A percentile compares a stretch with the other conserved stretches of the same genome.
phyloP scores from a whole-genome alignment of 345 rosid genomes.

The Salix udensis region DNA sequence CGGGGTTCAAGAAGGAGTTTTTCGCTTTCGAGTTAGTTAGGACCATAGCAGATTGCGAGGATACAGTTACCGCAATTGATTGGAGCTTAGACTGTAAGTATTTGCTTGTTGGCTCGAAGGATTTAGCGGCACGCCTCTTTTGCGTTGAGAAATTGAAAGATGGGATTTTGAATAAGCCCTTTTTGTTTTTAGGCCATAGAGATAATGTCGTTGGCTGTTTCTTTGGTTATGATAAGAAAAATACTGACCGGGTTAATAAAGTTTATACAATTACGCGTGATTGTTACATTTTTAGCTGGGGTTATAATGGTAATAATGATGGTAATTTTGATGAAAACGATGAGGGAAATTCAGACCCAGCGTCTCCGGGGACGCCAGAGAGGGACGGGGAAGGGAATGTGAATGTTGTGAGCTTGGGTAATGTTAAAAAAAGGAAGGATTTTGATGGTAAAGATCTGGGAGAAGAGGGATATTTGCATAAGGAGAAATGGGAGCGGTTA shows the following conservation, averaged over 20 bases:
- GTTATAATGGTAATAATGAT: constrained; percentile 31
- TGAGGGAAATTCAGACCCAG: constrained; percentile 40
- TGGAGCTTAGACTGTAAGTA: constrained; percentile 81
- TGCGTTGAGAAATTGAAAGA: constrained; percentile 50
- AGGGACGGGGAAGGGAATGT: constrained; percentile 34
- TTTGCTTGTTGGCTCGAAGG: constrained; percentile 82
- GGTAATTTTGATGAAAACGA: constrained; percentile 24
- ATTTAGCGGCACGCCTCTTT: constrained; percentile 73
- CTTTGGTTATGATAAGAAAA: constrained; percentile 70
- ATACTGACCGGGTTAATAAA: constrained; percentile 40
- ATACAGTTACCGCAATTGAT: constrained; percentile 53
- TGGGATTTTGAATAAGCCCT: constrained; percentile 62
- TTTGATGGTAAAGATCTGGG: constrained; percentile 45
- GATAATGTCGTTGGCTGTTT: constrained; percentile 83
- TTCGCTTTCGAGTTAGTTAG: constrained; percentile 70
- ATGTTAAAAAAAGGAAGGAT: constrained; percentile 54
- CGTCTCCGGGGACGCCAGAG: constrained; percentile 65
- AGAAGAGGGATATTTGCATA: constrained; percentile 51
- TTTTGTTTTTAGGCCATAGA: constrained; percentile 80
- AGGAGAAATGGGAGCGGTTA: constrained; percentile 61
- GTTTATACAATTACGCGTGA: constrained; percentile 74
- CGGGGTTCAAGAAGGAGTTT: constrained; percentile 66
- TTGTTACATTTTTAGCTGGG: constrained; percentile 78
- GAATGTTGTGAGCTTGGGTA: constrained; percentile 8
- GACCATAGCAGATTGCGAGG: constrained; percentile 76